Percentiles rank a stretch among this genome's conserved stretches.
These are phyloP conservation scores for Vitellaria paradoxa DNA, from an alignment of 179 eudicot species.

Conservation along the genomic window DNA sequence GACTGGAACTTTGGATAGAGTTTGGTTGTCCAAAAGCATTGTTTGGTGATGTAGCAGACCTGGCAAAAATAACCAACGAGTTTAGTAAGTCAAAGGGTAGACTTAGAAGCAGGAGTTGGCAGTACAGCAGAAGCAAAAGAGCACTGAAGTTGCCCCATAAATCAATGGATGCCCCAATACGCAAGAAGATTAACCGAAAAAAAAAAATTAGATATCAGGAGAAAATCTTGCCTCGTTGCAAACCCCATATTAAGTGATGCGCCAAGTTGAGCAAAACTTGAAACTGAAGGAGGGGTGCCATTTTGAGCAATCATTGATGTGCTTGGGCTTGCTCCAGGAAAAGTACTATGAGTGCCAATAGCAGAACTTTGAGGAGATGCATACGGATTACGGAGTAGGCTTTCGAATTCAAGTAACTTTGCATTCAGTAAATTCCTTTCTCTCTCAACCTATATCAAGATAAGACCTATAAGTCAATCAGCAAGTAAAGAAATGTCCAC, in stretches of 20 bases:
- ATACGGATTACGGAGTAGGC: slow-evolving; percentile 58
- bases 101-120: background rate
- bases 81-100: background rate
- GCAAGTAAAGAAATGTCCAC: slow-evolving; percentile 8
- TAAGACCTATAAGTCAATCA: slow-evolving; percentile 11
- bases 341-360: slow-evolving; percentile 37
- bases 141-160: background rate
- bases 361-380: slow-evolving; percentile 33
- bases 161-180: background rate
- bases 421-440: slow-evolving; percentile 72
- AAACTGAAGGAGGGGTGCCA: slow-evolving; percentile 40
- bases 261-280: slow-evolving; percentile 66
- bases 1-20: slow-evolving; percentile 35
- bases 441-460: slow-evolving; percentile 63
- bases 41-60: slow-evolving; percentile 49
- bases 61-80: slow-evolving; percentile 24
- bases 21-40: slow-evolving; percentile 52
- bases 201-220: background rate
- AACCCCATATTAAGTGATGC: slow-evolving; percentile 43
- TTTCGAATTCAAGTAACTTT: slow-evolving; percentile 68
- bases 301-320: slow-evolving; percentile 35
- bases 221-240: slow-evolving; percentile 47
- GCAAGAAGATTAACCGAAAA: background rate
- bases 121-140: background rate
- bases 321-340: slow-evolving; percentile 37